Percentiles rank a stretch among this genome's conserved stretches.
These are phyloP conservation scores for Trichocomaceae sp. DNA, from an alignment of 2,329 filamentous ascomycete genomes.

Conservation along the genomic window DNA sequence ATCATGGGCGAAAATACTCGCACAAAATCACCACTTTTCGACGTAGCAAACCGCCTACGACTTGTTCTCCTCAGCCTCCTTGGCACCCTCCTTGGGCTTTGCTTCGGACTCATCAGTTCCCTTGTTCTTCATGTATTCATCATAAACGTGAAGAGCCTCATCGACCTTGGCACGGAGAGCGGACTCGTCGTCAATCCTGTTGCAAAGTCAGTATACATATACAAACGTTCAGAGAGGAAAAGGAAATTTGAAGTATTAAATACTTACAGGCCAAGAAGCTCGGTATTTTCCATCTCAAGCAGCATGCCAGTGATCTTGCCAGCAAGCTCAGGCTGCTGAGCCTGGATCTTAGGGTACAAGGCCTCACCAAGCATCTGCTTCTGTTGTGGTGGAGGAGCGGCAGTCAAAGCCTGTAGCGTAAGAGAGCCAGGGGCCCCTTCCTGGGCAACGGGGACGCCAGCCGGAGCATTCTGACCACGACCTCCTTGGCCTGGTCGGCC, in stretches of 20 bases:
- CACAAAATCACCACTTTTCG: constrained; percentile 10
- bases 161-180: constrained; percentile 94
- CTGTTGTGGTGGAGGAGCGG: constrained; percentile 65
- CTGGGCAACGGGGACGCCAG: constrained; percentile 26
- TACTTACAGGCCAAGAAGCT: constrained; percentile 92
- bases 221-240: no score
- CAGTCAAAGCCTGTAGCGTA: constrained; percentile 46
- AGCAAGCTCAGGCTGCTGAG: constrained; percentile 87
- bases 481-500: constrained; percentile 37
- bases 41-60: constrained; percentile 23
- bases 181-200: constrained; percentile 77
- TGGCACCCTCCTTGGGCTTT: constrained; percentile 40
- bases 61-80: constrained; percentile 42
- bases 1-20: background rate
- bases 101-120: constrained; percentile 38
- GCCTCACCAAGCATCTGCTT: constrained; percentile 98
- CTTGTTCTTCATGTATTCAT: constrained; percentile 96
- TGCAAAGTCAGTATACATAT: constrained; percentile 16
- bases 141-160: constrained; percentile 93
- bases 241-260: background rate
- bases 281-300: constrained; percentile 95
- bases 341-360: constrained; percentile 97
- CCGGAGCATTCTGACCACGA: constrained; percentile 32
- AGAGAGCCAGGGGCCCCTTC: constrained; percentile 37
- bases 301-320: constrained; percentile 99